phyloP scores from a whole-genome alignment of 2,329 filamentous ascomycete genomes.

The Diaporthe ilicicola region DNA sequence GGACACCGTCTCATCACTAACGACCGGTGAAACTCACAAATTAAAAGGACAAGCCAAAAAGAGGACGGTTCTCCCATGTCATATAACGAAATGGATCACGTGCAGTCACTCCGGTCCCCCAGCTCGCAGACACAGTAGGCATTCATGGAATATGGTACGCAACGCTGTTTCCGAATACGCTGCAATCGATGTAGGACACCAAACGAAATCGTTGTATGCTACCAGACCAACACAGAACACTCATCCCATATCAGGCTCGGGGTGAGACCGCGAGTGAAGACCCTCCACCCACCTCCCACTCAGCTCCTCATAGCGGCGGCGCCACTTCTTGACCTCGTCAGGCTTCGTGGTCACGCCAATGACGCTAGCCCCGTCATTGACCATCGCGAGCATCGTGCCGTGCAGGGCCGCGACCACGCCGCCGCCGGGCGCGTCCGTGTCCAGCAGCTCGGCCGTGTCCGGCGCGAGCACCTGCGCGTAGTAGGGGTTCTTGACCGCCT shows the following conservation, averaged over 20 bases:
- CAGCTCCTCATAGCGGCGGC: constrained; percentile 2
- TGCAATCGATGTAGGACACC: background rate
- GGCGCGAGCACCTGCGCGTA: background rate
- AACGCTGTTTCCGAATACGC: constrained; percentile 3
- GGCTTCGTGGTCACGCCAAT: background rate
- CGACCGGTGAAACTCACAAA: too few relatives aligned
- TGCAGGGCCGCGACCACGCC: background rate
- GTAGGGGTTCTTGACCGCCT: constrained; percentile 4
- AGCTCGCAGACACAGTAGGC: too few relatives aligned
- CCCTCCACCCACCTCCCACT: background rate
- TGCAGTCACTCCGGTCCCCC: too few relatives aligned
- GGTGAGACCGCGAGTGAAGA: constrained; percentile 8
- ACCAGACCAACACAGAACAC: background rate
- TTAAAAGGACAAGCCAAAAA: too few relatives aligned
- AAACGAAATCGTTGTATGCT: background rate
- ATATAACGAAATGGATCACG: too few relatives aligned
- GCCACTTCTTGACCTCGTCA: constrained; percentile 17
- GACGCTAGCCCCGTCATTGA: constrained; percentile 9
- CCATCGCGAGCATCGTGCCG: background rate
- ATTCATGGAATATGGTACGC: background rate
- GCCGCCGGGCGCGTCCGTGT: background rate
- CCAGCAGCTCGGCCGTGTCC: background rate
- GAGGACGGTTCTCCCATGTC: too few relatives aligned
- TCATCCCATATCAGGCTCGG: constrained; percentile 5
- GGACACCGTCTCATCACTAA: too few relatives aligned